Evolutionary conservation across 2,329 filamentous ascomycete species (phyloP).

Genomic region (Aspergillus hortae): DNA sequence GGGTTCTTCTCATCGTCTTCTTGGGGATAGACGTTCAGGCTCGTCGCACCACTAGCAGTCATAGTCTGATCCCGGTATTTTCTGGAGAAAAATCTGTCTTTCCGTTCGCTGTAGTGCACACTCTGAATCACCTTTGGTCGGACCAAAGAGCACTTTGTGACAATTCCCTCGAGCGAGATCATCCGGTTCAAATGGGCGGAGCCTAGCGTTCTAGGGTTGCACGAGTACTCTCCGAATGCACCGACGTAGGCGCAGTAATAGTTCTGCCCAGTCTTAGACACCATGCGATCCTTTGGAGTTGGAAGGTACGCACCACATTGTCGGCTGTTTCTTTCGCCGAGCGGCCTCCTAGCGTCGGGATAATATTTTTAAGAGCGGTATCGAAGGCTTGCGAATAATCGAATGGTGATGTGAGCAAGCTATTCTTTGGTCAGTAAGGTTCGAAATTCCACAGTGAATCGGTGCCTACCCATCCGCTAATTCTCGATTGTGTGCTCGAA

Average conservation of each 20-base stretch:
- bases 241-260: slow-evolving; percentile 98
- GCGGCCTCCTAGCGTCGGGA: slow-evolving; percentile 73
- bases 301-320: slow-evolving; percentile 57
- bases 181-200: slow-evolving; percentile 91
- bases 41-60: slow-evolving; percentile 81
- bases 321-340: slow-evolving; percentile 71
- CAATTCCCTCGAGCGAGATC: slow-evolving; percentile 96
- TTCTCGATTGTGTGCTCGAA: slow-evolving; percentile 79
- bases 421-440: slow-evolving; percentile 19
- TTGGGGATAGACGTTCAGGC: slow-evolving; percentile 87
- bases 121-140: slow-evolving; percentile 97
- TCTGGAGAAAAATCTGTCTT: slow-evolving; percentile 79
- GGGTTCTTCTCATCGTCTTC: slow-evolving; percentile 92
- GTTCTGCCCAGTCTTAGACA: slow-evolving; percentile 22
- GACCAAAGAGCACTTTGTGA: slow-evolving; percentile 92
- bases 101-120: slow-evolving; percentile 89
- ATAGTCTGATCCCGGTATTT: slow-evolving; percentile 97
- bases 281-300: not conserved
- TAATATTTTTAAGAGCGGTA: slow-evolving; percentile 80
- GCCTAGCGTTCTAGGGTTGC: slow-evolving; percentile 88
- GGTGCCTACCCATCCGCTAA: slow-evolving; percentile 62
- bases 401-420: slow-evolving; percentile 78
- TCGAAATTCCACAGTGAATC: not conserved
- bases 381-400: slow-evolving; percentile 88
- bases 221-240: slow-evolving; percentile 90